phyloP scores from a whole-genome alignment of 164 flowering plant species.

The Malania oleifera region DNA sequence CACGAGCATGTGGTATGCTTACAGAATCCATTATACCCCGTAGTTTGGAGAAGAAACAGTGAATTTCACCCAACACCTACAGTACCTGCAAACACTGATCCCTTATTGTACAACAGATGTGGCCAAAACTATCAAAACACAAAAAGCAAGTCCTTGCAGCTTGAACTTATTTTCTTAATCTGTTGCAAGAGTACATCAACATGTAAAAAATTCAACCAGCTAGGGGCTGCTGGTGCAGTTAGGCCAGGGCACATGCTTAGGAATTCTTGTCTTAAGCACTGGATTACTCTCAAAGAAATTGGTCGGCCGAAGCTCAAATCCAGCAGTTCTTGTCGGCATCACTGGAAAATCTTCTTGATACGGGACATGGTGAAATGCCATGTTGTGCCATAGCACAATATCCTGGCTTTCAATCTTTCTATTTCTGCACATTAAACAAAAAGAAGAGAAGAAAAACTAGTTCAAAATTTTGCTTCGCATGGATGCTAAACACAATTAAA shows the following conservation, averaged over 20 bases:
- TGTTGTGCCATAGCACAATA: constrained; percentile 66
- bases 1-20: too few relatives aligned
- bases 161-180: not conserved
- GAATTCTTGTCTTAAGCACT: constrained; percentile 28
- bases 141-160: not conserved
- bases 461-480: not conserved
- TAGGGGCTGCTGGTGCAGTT: not conserved
- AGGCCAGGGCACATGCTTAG: too few relatives aligned
- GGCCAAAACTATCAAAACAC: not conserved
- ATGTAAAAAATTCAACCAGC: not conserved
- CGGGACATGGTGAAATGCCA: constrained; percentile 66
- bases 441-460: not conserved
- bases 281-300: constrained; percentile 66
- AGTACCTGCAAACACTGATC: too few relatives aligned
- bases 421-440: constrained; percentile 33
- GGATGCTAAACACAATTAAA: too few relatives aligned
- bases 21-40: too few relatives aligned
- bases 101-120: not conserved
- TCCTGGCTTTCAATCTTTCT: constrained; percentile 54
- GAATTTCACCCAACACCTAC: too few relatives aligned
- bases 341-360: constrained; percentile 71
- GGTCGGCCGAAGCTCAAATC: constrained; percentile 60
- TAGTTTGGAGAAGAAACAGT: too few relatives aligned
- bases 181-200: not conserved
- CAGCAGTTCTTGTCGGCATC: constrained; percentile 49